phyloP scores from a whole-genome alignment of 208 protist genomes.

The Acanthamoeba triangularis region DNA sequence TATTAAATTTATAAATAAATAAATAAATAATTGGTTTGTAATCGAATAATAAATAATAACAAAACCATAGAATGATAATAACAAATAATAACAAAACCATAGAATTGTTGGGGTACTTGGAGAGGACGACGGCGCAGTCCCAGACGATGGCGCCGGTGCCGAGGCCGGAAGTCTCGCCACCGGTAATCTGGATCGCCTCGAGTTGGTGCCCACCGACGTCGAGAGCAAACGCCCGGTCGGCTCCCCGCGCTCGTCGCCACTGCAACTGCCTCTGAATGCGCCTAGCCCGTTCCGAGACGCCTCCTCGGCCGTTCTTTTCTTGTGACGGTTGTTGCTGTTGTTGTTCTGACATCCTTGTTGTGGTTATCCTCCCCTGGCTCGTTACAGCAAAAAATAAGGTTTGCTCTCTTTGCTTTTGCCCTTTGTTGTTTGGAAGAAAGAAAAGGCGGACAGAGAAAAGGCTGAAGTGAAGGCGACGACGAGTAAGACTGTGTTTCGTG shows the following conservation, averaged over 20 bases:
- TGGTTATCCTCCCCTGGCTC: background rate
- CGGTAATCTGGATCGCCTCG: conserved; percentile 13
- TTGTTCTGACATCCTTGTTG: background rate
- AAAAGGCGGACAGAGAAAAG: too few species aligned
- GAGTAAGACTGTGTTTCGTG: background rate
- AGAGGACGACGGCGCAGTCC: conserved; percentile 73
- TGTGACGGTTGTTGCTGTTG: background rate
- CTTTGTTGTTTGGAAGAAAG: too few species aligned
- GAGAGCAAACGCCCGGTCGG: background rate
- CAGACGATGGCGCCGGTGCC: conserved; percentile 67
- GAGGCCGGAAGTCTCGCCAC: conserved; percentile 27
- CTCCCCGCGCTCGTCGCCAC: conserved; percentile 23
- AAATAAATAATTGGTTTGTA: background rate
- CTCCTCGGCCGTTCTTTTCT: background rate
- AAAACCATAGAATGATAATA: background rate
- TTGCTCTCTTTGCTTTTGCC: too few species aligned
- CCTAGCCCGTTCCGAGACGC: conserved; percentile 15
- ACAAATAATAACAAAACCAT: background rate
- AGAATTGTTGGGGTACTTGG: conserved; percentile 34
- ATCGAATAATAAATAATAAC: background rate
- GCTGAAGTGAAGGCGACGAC: background rate
- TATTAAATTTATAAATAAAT: background rate
- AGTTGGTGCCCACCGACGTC: background rate
- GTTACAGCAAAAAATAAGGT: background rate
- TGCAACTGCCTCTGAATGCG: conserved; percentile 37